Conservation (phyloP, 179 eudicot species). For the Beta lomatogona region DNA sequence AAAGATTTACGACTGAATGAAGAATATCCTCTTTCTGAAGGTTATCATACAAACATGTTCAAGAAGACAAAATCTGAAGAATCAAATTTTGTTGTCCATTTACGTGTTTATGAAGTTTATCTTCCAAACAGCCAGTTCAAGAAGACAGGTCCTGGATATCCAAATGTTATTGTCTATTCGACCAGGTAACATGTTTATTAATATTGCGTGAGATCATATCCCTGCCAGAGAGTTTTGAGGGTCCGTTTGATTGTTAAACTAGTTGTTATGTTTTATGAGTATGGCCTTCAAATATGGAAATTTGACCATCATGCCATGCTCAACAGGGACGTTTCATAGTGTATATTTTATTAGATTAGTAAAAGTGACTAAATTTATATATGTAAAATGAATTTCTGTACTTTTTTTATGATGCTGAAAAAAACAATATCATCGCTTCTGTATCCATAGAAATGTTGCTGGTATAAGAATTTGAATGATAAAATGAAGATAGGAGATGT, state of each 20-base stretch:
- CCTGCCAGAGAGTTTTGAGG: not conserved
- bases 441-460: not conserved
- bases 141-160: constrained; percentile 82
- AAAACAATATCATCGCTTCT: not conserved
- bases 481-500: not conserved
- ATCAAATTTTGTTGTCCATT: constrained; percentile 56
- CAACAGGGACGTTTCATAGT: not conserved
- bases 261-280: not conserved
- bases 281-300: not conserved
- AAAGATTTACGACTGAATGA: constrained; percentile 47
- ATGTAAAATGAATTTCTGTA: not conserved
- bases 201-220: not conserved
- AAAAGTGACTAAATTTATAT: not conserved
- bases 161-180: constrained; percentile 59
- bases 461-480: not conserved
- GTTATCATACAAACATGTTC: constrained; percentile 65
- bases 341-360: not conserved
- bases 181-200: constrained; percentile 48
- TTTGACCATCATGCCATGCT: not conserved
- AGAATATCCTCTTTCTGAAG: constrained; percentile 56
- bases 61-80: constrained; percentile 65
- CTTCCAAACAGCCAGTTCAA: constrained; percentile 75
- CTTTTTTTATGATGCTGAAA: not conserved
- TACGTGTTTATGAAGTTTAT: constrained; percentile 74
- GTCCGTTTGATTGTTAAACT: not conserved